Percentiles rank a stretch among this genome's conserved stretches.
These are phyloP conservation scores for Polytrichum formosum DNA, from an alignment of 225 moss, liverwort and hornwort species.

Conservation along the genomic window DNA sequence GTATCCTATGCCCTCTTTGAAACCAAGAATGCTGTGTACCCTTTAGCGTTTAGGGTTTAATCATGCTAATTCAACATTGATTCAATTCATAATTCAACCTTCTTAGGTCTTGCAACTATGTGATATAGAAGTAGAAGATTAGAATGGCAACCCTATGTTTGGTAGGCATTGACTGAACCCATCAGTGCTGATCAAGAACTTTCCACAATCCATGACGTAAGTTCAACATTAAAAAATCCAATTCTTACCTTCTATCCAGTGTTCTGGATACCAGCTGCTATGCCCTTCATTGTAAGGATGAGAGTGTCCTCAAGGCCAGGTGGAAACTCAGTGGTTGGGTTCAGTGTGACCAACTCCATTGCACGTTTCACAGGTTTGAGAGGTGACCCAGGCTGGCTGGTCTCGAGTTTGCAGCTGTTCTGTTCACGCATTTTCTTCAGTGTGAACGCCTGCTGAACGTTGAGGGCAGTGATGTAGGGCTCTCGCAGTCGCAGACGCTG, in stretches of 20 bases:
- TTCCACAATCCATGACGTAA: too few relatives aligned
- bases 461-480: slow-evolving; percentile 60
- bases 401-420: background rate
- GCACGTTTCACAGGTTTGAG: slow-evolving; percentile 26
- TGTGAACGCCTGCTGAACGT: slow-evolving; percentile 60
- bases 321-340: slow-evolving; percentile 55
- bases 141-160: too few relatives aligned
- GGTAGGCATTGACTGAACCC: too few relatives aligned
- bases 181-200: too few relatives aligned
- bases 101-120: too few relatives aligned
- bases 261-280: slow-evolving; percentile 69
- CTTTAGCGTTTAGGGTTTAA: too few relatives aligned
- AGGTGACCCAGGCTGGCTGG: slow-evolving; percentile 15
- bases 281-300: slow-evolving; percentile 69
- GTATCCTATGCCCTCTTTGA: too few relatives aligned
- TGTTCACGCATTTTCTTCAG: slow-evolving; percentile 62
- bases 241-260: slow-evolving; percentile 38
- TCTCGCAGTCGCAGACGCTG: slow-evolving; percentile 63
- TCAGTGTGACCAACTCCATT: slow-evolving; percentile 50
- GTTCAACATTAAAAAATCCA: too few relatives aligned
- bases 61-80: too few relatives aligned
- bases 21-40: too few relatives aligned
- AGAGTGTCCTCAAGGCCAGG: slow-evolving; percentile 62
- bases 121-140: too few relatives aligned
- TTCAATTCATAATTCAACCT: too few relatives aligned